Evolutionary conservation across 2,329 filamentous ascomycete genomes (phyloP).

Genomic region (Ascochyta viciae-villosae): DNA sequence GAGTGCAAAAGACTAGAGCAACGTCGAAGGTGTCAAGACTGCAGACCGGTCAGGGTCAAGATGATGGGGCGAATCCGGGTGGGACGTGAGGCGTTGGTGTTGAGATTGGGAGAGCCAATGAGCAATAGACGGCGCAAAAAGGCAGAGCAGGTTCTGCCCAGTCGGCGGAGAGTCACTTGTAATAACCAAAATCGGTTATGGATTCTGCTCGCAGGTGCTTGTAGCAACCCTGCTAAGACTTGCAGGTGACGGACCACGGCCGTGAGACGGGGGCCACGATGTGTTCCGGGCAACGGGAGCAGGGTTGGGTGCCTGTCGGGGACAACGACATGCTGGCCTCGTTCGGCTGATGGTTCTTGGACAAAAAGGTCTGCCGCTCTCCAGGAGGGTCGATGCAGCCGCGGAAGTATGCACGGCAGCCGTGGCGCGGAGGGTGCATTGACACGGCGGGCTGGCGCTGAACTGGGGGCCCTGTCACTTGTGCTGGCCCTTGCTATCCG

Average conservation of each 20-base stretch:
- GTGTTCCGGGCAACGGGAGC: slow-evolving; percentile 48
- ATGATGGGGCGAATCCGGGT: slow-evolving; percentile 21
- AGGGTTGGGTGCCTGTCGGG: slow-evolving; percentile 42
- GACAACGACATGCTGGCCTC: slow-evolving; percentile 45
- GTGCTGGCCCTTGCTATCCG: slow-evolving; percentile 34
- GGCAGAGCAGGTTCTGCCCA: slow-evolving; percentile 34
- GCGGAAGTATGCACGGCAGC: slow-evolving; percentile 45
- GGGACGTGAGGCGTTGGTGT: slow-evolving; percentile 26
- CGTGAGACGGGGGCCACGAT: slow-evolving; percentile 47
- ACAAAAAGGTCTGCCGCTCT: slow-evolving; percentile 37
- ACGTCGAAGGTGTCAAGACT: slow-evolving; percentile 12
- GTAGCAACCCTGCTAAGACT: slow-evolving; percentile 41
- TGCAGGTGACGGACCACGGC: slow-evolving; percentile 49
- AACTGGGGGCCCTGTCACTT: slow-evolving; percentile 36
- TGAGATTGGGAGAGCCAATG: slow-evolving; percentile 35
- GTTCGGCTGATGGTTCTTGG: slow-evolving; percentile 53
- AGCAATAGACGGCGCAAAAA: slow-evolving; percentile 38
- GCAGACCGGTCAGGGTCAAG: slow-evolving; percentile 19
- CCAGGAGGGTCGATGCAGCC: slow-evolving; percentile 45
- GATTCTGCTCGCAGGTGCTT: slow-evolving; percentile 46
- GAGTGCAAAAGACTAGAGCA: slow-evolving; percentile 4
- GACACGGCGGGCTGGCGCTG: slow-evolving; percentile 25
- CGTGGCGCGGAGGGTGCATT: slow-evolving; percentile 36
- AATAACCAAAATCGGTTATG: slow-evolving; percentile 50
- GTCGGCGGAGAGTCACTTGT: slow-evolving; percentile 48